Conservation (phyloP, 2,329 filamentous ascomycete genomes). For the Arthroderma sp. region DNA sequence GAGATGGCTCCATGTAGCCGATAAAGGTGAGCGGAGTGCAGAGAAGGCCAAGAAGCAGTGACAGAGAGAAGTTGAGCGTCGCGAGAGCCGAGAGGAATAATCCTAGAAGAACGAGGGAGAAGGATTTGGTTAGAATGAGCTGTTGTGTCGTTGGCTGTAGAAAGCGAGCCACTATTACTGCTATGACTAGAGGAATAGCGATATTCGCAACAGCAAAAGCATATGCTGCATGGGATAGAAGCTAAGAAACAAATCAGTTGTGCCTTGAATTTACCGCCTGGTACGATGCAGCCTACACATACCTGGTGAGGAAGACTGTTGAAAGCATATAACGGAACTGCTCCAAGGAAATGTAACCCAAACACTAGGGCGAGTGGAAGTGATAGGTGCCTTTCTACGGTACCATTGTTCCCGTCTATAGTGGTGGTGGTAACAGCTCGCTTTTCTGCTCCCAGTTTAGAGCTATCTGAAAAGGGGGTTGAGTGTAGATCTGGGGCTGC, state of each 20-base stretch:
- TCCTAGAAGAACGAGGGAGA: constrained; percentile 83
- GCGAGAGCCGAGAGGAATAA: constrained; percentile 86
- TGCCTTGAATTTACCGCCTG: background rate
- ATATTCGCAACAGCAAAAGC: constrained; percentile 46
- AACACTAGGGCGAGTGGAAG: constrained; percentile 58
- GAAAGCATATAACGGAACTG: constrained; percentile 75
- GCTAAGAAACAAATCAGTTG: constrained; percentile 31
- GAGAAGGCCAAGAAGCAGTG: constrained; percentile 70
- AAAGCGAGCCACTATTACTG: constrained; percentile 40
- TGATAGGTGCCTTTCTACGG: constrained; percentile 31
- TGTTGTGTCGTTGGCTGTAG: constrained; percentile 53
- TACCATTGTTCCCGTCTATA: constrained; percentile 16
- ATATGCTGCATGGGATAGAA: constrained; percentile 48
- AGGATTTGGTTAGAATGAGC: constrained; percentile 69
- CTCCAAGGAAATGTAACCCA: constrained; percentile 60
- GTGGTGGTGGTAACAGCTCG: constrained; percentile 13
- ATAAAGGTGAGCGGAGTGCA: constrained; percentile 68
- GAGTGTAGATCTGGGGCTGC: constrained; percentile 18
- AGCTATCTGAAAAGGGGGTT: constrained; percentile 11
- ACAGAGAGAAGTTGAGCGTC: constrained; percentile 88
- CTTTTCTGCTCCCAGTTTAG: constrained; percentile 10
- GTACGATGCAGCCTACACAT: constrained; percentile 25
- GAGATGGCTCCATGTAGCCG: constrained; percentile 19
- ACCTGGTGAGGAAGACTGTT: constrained; percentile 59
- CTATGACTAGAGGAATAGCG: constrained; percentile 46